A percentile compares a stretch with the other conserved stretches of the same genome.
These are phyloP conservation scores for Lachnellula cervina DNA, from an alignment of 2,329 filamentous ascomycete genomes.

Conservation along the genomic window DNA sequence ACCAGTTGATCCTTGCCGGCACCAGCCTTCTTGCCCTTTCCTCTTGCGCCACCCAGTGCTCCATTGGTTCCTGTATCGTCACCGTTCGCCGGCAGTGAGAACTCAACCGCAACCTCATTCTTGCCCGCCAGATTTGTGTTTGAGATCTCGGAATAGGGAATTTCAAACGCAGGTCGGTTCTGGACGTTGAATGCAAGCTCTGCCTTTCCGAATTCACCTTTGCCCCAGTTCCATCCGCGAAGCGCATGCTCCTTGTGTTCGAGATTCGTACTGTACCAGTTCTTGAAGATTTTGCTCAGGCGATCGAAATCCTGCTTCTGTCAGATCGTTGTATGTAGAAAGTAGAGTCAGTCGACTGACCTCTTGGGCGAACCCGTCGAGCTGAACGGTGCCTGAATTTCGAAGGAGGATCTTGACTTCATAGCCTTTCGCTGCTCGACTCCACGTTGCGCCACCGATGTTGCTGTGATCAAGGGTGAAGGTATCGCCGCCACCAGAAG, in stretches of 20 bases:
- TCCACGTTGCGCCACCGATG: slow-evolving; percentile 88
- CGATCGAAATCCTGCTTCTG: slow-evolving; percentile 73
- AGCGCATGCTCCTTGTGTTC: slow-evolving; percentile 92
- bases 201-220: slow-evolving; percentile 91
- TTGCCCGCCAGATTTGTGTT: slow-evolving; percentile 97
- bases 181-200: slow-evolving; percentile 96
- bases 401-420: slow-evolving; percentile 89
- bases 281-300: slow-evolving; percentile 88
- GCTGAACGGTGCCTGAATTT: slow-evolving; percentile 79
- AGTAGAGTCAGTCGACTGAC: slow-evolving; percentile 34
- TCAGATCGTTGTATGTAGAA: slow-evolving; percentile 10
- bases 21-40: slow-evolving; percentile 81
- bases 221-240: slow-evolving; percentile 99
- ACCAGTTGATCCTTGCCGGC: slow-evolving; percentile 89
- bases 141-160: slow-evolving; percentile 94
- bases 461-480: slow-evolving; percentile 89
- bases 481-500: slow-evolving; percentile 77
- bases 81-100: slow-evolving; percentile 69
- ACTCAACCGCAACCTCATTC: slow-evolving; percentile 96
- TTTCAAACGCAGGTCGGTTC: slow-evolving; percentile 92
- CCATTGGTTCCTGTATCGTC: slow-evolving; percentile 70
- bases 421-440: slow-evolving; percentile 83
- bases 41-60: slow-evolving; percentile 65
- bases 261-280: slow-evolving; percentile 92
- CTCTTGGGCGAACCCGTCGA: slow-evolving; percentile 92